Conservation (phyloP, 352 stramenopile genomes). For the Pythium monospermum region DNA sequence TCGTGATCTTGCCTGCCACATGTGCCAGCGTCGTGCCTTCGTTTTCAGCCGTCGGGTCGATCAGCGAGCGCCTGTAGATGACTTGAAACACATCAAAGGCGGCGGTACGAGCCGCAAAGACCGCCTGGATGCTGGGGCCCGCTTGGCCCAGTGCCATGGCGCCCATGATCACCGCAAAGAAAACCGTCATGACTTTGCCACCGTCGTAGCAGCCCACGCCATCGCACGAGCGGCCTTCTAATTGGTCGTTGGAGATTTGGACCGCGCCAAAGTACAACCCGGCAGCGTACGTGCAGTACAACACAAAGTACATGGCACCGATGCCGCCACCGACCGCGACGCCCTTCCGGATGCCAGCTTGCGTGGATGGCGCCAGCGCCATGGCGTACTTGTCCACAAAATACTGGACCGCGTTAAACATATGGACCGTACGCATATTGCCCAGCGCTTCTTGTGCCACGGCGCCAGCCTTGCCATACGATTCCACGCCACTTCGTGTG, state of each 20-base stretch:
- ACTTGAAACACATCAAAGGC: slow-evolving; percentile 34
- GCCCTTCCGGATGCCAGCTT: slow-evolving; percentile 29
- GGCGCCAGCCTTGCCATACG: slow-evolving; percentile 29
- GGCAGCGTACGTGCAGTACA: slow-evolving; percentile 38
- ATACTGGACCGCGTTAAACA: slow-evolving; percentile 30
- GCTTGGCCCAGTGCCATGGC: slow-evolving; percentile 35
- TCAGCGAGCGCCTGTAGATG: slow-evolving; percentile 31
- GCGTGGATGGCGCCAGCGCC: slow-evolving; percentile 21
- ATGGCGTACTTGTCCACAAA: slow-evolving; percentile 33
- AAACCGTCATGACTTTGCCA: slow-evolving; percentile 31
- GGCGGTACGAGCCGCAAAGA: slow-evolving; percentile 21
- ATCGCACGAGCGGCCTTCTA: slow-evolving; percentile 10
- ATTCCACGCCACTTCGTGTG: slow-evolving; percentile 23
- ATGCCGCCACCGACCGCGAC: slow-evolving; percentile 25
- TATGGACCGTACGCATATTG: slow-evolving; percentile 41
- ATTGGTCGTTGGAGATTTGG: slow-evolving; percentile 24
- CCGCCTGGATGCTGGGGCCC: slow-evolving; percentile 27
- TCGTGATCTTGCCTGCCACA: slow-evolving; percentile 33
- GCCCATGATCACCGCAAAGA: slow-evolving; percentile 36
- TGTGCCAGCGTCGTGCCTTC: slow-evolving; percentile 22
- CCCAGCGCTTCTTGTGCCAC: slow-evolving; percentile 32
- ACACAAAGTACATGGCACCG: slow-evolving; percentile 34
- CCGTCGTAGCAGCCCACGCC: slow-evolving; percentile 26
- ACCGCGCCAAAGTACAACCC: slow-evolving; percentile 49
- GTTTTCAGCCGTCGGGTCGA: slow-evolving; percentile 21